A percentile compares a stretch with the other conserved stretches of the same genome.
phyloP scores from a whole-genome alignment of 495 filamentous ascomycete species.

The Echria macrotheca region DNA sequence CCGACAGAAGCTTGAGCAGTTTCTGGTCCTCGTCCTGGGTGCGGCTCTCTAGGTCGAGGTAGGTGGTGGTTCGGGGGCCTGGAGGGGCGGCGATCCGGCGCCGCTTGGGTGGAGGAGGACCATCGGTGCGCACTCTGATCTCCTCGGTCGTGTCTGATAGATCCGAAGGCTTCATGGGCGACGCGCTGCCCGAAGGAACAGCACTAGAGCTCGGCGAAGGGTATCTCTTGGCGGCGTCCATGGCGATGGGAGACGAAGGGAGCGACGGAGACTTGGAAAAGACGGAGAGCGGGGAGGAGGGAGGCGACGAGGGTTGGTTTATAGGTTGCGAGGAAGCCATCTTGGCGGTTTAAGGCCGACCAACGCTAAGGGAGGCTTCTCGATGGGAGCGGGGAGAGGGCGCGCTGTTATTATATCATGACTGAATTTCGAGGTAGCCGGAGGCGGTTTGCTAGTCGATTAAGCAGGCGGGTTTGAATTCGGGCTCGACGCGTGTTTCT shows the following conservation, averaged over 20 bases:
- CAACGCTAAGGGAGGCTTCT: not conserved
- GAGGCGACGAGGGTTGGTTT: conserved; percentile 27
- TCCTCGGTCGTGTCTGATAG: conserved; percentile 30
- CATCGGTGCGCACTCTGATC: conserved; percentile 53
- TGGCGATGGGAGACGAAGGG: conserved; percentile 42
- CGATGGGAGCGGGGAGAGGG: conserved; percentile 24
- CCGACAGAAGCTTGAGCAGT: conserved; percentile 64
- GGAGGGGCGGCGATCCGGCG: conserved; percentile 57
- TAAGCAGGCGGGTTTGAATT: too few relatives aligned
- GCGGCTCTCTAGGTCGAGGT: conserved; percentile 61
- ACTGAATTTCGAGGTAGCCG: too few relatives aligned
- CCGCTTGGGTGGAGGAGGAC: conserved; percentile 66
- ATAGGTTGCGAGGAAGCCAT: conserved; percentile 14
- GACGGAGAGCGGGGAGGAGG: conserved; percentile 46
- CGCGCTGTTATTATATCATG: conserved; percentile 23
- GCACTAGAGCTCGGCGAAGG: conserved; percentile 37
- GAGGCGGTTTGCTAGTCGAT: too few relatives aligned
- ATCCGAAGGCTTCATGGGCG: conserved; percentile 32
- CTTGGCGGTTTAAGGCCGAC: not conserved
- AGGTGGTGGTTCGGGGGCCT: conserved; percentile 69
- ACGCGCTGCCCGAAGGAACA: conserved; percentile 36
- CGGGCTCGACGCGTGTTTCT: not conserved
- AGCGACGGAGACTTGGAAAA: conserved; percentile 52
- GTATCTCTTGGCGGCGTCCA: conserved; percentile 31
- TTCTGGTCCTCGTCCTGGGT: conserved; percentile 42